Conservation (phyloP, 352 stramenopile species). For the Globisporangium echinulatum region DNA sequence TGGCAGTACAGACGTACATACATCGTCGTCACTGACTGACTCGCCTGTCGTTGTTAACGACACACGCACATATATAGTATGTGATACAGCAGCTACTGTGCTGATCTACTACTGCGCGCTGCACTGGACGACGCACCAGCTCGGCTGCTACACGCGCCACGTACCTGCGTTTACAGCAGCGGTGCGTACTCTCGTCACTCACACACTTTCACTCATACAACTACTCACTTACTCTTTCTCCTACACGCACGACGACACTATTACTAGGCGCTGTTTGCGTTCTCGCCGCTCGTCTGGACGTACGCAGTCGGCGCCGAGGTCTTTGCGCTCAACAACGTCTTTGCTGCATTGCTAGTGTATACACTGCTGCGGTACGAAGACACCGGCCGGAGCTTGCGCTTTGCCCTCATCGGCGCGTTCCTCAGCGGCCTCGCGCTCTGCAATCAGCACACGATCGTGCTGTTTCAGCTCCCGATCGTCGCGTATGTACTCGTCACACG, state of each 20-base stretch:
- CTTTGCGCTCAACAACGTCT: constrained; percentile 95
- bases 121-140: constrained; percentile 24
- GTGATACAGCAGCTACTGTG: constrained; percentile 39
- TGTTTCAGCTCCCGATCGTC: constrained; percentile 89
- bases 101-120: constrained; percentile 57
- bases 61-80: constrained; percentile 20
- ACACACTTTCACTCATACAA: not conserved
- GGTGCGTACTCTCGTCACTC: constrained; percentile 22
- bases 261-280: constrained; percentile 72
- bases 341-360: constrained; percentile 76
- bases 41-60: no score
- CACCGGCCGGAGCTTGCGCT: constrained; percentile 4
- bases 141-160: constrained; percentile 9
- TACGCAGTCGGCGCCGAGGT: constrained; percentile 94
- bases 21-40: no score
- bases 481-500: constrained; percentile 62
- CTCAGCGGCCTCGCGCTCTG: constrained; percentile 89
- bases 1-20: no score
- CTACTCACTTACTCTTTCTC: not conserved
- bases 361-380: constrained; percentile 45
- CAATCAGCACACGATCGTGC: constrained; percentile 95
- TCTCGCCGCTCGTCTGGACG: constrained; percentile 92
- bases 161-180: constrained; percentile 43
- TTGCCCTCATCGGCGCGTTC: constrained; percentile 66
- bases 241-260: not conserved